phyloP scores from a whole-genome alignment of 2,329 filamentous ascomycete species.

The Penicillium sp. region DNA sequence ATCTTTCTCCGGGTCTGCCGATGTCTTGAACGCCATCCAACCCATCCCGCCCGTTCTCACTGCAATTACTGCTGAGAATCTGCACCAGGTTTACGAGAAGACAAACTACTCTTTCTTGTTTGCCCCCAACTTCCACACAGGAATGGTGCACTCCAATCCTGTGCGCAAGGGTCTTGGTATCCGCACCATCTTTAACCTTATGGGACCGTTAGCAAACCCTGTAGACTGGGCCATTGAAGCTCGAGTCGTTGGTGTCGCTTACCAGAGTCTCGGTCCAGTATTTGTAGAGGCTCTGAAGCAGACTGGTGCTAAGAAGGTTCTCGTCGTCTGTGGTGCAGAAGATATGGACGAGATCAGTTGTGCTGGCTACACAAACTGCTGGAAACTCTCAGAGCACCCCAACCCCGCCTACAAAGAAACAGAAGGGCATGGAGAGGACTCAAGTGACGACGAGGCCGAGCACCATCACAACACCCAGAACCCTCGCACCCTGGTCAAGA shows the following conservation, averaged over 20 bases:
- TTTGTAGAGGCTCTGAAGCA: slow-evolving; percentile 83
- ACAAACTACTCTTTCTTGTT: slow-evolving; percentile 96
- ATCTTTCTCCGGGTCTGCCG: slow-evolving; percentile 91
- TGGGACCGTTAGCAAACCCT: slow-evolving; percentile 90
- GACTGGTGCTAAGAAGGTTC: slow-evolving; percentile 75
- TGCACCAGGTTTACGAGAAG: slow-evolving; percentile 71
- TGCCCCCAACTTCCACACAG: slow-evolving; percentile 93
- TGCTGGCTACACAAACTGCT: slow-evolving; percentile 85
- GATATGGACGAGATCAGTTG: slow-evolving; percentile 95
- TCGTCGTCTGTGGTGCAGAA: slow-evolving; percentile 92
- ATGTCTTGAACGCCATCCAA: slow-evolving; percentile 76
- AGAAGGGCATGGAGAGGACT: slow-evolving; percentile 47
- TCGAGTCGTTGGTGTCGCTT: slow-evolving; percentile 88
- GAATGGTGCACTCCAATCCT: slow-evolving; percentile 84
- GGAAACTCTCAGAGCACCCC: slow-evolving; percentile 66
- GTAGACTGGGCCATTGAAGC: slow-evolving; percentile 84
- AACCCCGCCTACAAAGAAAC: slow-evolving; percentile 46
- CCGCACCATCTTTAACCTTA: slow-evolving; percentile 95
- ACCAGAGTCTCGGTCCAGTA: slow-evolving; percentile 80
- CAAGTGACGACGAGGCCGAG: slow-evolving; percentile 40
- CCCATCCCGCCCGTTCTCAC: slow-evolving; percentile 73
- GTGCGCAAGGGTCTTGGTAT: slow-evolving; percentile 87
- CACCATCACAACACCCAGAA: slow-evolving; percentile 15
- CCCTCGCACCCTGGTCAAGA: slow-evolving; percentile 52
- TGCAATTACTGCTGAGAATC: slow-evolving; percentile 70